Conservation (phyloP, 495 filamentous ascomycete genomes). For the Zalerion maritima region DNA sequence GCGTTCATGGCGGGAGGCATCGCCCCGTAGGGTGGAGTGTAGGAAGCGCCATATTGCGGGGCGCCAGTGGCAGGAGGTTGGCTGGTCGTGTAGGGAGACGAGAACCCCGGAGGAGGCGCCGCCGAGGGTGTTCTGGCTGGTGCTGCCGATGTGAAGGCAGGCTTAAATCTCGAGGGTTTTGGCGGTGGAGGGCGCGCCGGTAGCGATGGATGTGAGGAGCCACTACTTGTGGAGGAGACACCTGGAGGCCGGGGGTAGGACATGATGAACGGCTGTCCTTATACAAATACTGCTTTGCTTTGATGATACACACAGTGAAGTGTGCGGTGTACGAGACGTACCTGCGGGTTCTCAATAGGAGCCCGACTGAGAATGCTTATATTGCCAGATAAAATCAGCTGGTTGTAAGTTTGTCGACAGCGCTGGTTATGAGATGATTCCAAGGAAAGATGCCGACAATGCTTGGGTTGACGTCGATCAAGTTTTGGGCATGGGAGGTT, state of each 20-base stretch:
- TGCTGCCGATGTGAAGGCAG: constrained; percentile 35
- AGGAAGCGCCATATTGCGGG: constrained; percentile 17
- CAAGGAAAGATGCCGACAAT: no score
- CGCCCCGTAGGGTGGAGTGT: constrained; percentile 21
- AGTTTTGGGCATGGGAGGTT: no score
- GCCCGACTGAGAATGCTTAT: no score
- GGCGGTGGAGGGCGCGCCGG: constrained; percentile 71
- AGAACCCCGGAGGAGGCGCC: constrained; percentile 13
- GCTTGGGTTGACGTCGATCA: no score
- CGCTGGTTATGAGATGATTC: no score
- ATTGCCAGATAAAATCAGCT: no score
- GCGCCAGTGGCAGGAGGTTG: constrained; percentile 21
- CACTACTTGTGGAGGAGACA: constrained; percentile 35
- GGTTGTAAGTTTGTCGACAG: no score
- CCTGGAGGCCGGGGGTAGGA: constrained; percentile 88
- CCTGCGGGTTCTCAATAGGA: no score
- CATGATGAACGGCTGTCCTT: constrained; percentile 74
- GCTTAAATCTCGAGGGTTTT: constrained; percentile 43
- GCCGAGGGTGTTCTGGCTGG: constrained; percentile 16
- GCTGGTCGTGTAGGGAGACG: constrained; percentile 19
- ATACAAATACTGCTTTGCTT: no score
- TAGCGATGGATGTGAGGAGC: constrained; percentile 47
- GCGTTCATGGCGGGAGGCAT: constrained; percentile 14
- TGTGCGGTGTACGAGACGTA: no score
- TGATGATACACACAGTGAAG: no score